Evolutionary conservation across 345 rosid species (phyloP).

Genomic region (Moricandia moricandioides): DNA sequence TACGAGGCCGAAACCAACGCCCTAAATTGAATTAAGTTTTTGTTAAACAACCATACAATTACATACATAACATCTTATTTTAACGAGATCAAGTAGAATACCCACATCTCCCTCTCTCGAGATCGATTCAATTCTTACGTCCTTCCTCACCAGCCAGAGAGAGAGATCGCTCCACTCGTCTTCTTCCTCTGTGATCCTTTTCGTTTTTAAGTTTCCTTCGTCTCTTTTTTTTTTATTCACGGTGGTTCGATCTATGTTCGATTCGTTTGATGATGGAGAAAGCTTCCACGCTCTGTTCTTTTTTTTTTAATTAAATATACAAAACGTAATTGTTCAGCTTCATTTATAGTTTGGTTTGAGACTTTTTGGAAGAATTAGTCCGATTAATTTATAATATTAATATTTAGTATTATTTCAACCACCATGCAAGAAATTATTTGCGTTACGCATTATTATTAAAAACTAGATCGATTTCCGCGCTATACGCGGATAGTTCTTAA

Average conservation of each 20-base stretch:
- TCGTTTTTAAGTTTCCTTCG: neutral
- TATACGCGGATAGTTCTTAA: too few species aligned
- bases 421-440: too few species aligned
- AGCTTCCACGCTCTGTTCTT: neutral
- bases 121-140: neutral
- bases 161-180: slow-evolving; percentile 27
- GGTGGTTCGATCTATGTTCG: slow-evolving; percentile 19
- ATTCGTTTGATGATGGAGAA: slow-evolving; percentile 21
- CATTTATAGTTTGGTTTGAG: too few species aligned
- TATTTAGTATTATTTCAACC: neutral
- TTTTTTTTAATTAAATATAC: too few species aligned
- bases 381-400: neutral
- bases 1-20: too few species aligned
- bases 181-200: too few species aligned
- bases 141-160: neutral
- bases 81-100: slow-evolving; percentile 94
- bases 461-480: too few species aligned
- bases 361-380: slow-evolving; percentile 22
- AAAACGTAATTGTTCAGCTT: slow-evolving; percentile 28
- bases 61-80: too few species aligned
- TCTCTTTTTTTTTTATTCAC: too few species aligned
- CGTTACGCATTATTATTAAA: too few species aligned
- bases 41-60: too few species aligned
- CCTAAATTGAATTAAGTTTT: too few species aligned
- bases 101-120: slow-evolving; percentile 85